These are phyloP conservation scores for Gorgonomyces haynaldii DNA, from an alignment of 192 early-diverging fungal species.

Conservation along the genomic window DNA sequence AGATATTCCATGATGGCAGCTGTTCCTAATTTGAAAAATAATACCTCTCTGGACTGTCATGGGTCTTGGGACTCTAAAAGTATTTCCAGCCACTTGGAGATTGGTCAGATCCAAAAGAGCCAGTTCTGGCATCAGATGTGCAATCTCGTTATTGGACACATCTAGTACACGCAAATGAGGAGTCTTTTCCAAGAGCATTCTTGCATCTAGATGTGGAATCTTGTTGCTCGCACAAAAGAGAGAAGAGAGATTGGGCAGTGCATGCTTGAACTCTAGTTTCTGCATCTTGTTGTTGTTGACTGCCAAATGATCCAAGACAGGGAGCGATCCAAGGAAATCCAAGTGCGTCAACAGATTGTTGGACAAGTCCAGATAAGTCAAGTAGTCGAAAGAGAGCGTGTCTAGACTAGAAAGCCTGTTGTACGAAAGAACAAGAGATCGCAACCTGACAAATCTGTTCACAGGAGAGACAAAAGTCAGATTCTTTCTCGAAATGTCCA, in stretches of 20 bases:
- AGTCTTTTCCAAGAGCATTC: too few species aligned
- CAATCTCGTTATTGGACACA: conserved; percentile 17
- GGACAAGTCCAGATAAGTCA: too few species aligned
- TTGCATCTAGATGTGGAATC: not conserved
- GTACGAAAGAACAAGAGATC: not conserved
- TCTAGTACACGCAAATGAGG: conserved; percentile 14
- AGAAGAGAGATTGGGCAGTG: not conserved
- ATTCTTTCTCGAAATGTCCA: conserved; percentile 6
- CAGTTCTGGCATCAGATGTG: conserved; percentile 12
- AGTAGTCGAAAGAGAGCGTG: too few species aligned
- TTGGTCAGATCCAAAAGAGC: conserved; percentile 7
- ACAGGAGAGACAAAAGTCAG: not conserved
- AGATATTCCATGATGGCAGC: conserved; percentile 21
- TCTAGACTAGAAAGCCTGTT: too few species aligned
- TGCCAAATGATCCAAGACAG: not conserved
- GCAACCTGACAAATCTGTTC: not conserved
- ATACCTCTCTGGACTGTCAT: not conserved
- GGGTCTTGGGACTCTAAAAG: conserved; percentile 9
- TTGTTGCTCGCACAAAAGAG: not conserved
- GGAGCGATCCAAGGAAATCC: not conserved
- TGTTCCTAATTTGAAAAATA: not conserved
- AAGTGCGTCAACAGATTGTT: not conserved
- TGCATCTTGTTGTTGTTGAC: conserved; percentile 4
- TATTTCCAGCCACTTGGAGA: conserved; percentile 14
- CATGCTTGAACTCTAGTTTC: not conserved